Evolutionary conservation across 1,284 basidiomycete species (phyloP), one percentile per base, ranked within the genome.

Genomic region (Chondrostereum purpureum): DNA sequence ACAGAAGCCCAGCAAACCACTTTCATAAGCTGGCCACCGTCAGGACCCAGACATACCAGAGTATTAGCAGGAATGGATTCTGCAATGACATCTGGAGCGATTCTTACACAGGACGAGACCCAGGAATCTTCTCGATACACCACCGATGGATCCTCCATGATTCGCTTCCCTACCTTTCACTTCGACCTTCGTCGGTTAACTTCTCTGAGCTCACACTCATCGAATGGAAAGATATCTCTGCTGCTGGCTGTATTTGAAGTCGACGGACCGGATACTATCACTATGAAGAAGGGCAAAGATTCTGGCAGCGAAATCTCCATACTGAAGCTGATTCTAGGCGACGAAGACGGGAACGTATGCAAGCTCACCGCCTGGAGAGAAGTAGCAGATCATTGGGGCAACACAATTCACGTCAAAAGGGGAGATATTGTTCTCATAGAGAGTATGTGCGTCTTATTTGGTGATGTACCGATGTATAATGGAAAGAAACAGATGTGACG

Each of bases 311-410:
- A 84, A 50, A 74, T 86, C 0, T 73, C 71, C 0, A 56, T 88
- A 50, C 31, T 47, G 22, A 39, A 64, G 45, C 33, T 54, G 55
- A 47, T 61, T 53, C 46, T 66, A 58, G 17, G 59, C 55, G 46
- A 67, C 53, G 49, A 63, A 49, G 42, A 64, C 50, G 19, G 64
- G 52, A 45, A 58, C 58, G 39, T 88, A 3, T 78, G 77, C 53
- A 86, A 80, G 60, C 58, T 88, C 11, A 81, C 80, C 4, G 84
- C 79, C 2, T 89, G 87, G 87, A 68, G 86, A 43, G 80, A 86
- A 43, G 65, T 73, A 3, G 86, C 86, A 5, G 80, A 88, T 37
- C 59, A 59, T 0, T 88, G 85, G 87, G 61, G 61, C 27, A 62
- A 64, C 13, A 51, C 53, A 10, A 57, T 66, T 12, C 68, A 58